phyloP scores from a whole-genome alignment of 805 yeast genomes.

The Myxozyma vanderwaltii region DNA sequence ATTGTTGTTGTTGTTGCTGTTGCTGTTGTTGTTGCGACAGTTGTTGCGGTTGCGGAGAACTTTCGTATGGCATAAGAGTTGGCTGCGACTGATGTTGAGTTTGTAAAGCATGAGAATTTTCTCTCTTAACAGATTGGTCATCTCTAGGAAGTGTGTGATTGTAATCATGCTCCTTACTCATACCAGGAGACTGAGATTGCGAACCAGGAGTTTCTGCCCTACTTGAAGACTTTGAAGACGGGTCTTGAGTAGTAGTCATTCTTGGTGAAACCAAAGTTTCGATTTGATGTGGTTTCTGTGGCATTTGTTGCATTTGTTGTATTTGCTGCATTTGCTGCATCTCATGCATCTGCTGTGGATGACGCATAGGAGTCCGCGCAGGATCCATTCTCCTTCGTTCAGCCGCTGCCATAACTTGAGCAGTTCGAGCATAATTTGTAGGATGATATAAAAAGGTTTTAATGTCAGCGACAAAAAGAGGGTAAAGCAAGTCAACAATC shows the following conservation, averaged over 20 bases:
- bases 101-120: not conserved
- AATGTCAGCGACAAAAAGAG: constrained; percentile 74
- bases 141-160: no score
- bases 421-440: constrained; percentile 41
- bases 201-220: not conserved
- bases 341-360: constrained; percentile 20
- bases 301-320: constrained; percentile 18
- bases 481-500: constrained; percentile 67
- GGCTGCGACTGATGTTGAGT: not conserved
- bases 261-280: no score
- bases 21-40: not conserved
- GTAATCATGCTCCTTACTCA: not conserved
- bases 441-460: constrained; percentile 47
- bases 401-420: constrained; percentile 43
- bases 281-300: not conserved
- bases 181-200: not conserved
- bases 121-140: not conserved
- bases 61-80: not conserved
- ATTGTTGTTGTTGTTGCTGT: constrained; percentile 6
- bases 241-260: not conserved
- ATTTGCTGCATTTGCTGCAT: constrained; percentile 21
- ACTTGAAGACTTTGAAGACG: not conserved
- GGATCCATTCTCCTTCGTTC: constrained; percentile 36
- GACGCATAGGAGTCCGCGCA: constrained; percentile 14
- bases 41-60: not conserved